These are phyloP conservation scores for Chlorella sp. DNA, from an alignment of 139 green algal species.

Conservation along the genomic window DNA sequence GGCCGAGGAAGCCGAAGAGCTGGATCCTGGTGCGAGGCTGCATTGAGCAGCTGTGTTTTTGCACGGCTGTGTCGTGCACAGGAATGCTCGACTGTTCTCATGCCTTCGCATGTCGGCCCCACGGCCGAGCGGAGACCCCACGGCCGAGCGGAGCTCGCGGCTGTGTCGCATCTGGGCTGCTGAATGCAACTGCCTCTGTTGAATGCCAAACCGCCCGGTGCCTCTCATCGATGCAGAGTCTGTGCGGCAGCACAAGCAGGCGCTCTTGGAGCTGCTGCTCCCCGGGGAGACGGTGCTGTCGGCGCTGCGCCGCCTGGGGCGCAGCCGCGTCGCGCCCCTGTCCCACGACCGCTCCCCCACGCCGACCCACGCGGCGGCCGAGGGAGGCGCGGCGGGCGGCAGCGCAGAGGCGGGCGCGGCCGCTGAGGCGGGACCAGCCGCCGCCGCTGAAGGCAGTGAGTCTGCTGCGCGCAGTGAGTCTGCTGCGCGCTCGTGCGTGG, in stretches of 20 bases:
- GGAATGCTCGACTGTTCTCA: neutral
- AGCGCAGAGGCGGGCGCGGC: neutral
- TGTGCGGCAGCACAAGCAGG: too few relatives aligned
- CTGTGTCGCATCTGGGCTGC: neutral
- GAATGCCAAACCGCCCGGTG: neutral
- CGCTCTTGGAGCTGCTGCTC: constrained; percentile 56
- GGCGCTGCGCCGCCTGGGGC: constrained; percentile 62
- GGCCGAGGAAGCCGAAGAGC: constrained; percentile 16
- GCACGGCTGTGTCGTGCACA: too few relatives aligned
- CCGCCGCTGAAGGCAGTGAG: neutral
- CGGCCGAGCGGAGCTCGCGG: neutral
- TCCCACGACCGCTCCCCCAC: too few relatives aligned
- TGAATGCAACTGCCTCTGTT: neutral
- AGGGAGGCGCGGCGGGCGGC: too few relatives aligned
- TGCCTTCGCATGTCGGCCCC: neutral
- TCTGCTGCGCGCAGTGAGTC: neutral
- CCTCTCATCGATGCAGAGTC: neutral
- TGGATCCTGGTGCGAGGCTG: constrained; percentile 16
- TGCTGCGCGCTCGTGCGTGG: too few relatives aligned
- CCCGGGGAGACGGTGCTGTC: constrained; percentile 59
- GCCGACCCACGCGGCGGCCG: too few relatives aligned
- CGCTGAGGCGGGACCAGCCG: neutral
- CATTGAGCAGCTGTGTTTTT: neutral
- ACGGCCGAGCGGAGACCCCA: neutral
- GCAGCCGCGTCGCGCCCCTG: too few relatives aligned